These are phyloP conservation scores for Penstemon davidsonii DNA, from an alignment of 257 asterid species.

Conservation along the genomic window DNA sequence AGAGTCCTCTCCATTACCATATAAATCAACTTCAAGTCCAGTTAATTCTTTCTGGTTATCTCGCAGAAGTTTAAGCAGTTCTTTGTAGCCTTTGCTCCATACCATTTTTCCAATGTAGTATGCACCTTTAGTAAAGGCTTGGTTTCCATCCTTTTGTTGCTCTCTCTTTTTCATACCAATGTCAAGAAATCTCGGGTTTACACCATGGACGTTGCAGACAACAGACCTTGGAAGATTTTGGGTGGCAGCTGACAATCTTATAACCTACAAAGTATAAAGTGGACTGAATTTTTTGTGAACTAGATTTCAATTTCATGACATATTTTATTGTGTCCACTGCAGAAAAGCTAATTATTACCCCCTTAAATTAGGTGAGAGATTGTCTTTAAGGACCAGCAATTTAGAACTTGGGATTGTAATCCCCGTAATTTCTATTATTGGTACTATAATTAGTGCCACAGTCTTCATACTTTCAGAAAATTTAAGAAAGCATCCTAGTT, in stretches of 20 bases:
- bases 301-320: no score
- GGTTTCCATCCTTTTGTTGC: constrained; percentile 50
- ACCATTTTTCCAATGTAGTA: constrained; percentile 96
- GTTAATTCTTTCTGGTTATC: constrained; percentile 77
- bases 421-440: constrained; percentile 12
- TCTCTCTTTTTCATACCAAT: constrained; percentile 73
- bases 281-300: neutral
- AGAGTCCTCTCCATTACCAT: constrained; percentile 96
- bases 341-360: no score
- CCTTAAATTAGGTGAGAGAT: no score
- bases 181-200: constrained; percentile 87
- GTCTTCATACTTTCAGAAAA: constrained; percentile 3
- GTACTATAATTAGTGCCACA: constrained; percentile 3
- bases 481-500: neutral
- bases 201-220: constrained; percentile 95
- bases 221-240: constrained; percentile 95
- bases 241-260: constrained; percentile 96
- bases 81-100: constrained; percentile 97
- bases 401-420: neutral
- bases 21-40: constrained; percentile 78
- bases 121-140: constrained; percentile 76
- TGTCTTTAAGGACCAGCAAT: constrained; percentile 2
- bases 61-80: constrained; percentile 70
- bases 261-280: constrained; percentile 59
- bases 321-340: no score